A percentile compares a stretch with the other conserved stretches of the same genome.
Conservation (phyloP, 2,329 filamentous ascomycete genomes). For the Elsinoe ampelina region DNA sequence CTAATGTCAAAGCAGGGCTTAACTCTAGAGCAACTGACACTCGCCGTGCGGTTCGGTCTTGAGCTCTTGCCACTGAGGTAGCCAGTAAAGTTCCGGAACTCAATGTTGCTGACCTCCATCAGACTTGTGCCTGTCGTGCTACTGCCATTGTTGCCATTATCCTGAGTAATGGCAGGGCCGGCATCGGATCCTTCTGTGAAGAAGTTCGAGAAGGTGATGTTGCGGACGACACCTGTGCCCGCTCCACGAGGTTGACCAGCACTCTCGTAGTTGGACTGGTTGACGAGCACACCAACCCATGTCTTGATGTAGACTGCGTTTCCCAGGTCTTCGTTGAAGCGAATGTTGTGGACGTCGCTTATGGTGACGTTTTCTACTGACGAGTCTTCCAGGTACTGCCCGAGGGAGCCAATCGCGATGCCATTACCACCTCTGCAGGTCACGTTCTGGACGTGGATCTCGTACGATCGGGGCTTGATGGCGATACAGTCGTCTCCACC, state of each 20-base stretch:
- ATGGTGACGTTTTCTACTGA: slow-evolving; percentile 43
- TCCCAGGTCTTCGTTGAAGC: slow-evolving; percentile 40
- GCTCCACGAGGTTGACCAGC: slow-evolving; percentile 41
- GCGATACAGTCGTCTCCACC: slow-evolving; percentile 54
- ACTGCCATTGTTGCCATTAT: slow-evolving; percentile 43
- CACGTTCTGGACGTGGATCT: slow-evolving; percentile 45
- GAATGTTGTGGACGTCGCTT: slow-evolving; percentile 38
- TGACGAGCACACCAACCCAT: slow-evolving; percentile 42
- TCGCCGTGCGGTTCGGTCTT: slow-evolving; percentile 25
- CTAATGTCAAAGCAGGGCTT: slow-evolving; percentile 44
- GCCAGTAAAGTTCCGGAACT: slow-evolving; percentile 45
- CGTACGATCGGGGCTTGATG: slow-evolving; percentile 54
- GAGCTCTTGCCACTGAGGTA: slow-evolving; percentile 30
- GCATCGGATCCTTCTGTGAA: slow-evolving; percentile 37
- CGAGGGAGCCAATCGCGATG: slow-evolving; percentile 43
- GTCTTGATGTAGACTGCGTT: slow-evolving; percentile 48
- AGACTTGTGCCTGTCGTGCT: slow-evolving; percentile 39
- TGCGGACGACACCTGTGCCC: slow-evolving; percentile 45
- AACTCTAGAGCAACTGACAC: slow-evolving; percentile 40
- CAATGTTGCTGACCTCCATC: slow-evolving; percentile 42
- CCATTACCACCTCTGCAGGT: slow-evolving; percentile 47
- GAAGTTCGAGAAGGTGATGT: slow-evolving; percentile 46
- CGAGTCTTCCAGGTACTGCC: slow-evolving; percentile 47
- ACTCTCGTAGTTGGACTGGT: slow-evolving; percentile 41
- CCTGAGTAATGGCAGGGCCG: slow-evolving; percentile 39